phyloP scores from a whole-genome alignment of 441 rosid genomes.

The Aquilaria agallochum region DNA sequence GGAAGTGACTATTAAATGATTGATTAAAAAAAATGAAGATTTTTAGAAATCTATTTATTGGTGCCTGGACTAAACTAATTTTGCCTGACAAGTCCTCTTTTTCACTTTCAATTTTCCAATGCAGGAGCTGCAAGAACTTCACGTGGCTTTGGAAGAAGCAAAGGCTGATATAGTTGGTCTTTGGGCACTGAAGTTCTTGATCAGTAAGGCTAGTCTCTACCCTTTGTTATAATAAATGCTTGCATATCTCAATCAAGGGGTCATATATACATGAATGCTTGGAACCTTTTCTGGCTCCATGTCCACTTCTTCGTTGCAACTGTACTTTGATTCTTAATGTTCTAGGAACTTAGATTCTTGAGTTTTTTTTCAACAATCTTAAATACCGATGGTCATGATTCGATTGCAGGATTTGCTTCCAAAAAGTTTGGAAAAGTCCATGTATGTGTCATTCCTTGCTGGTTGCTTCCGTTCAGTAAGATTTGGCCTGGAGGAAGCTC shows the following conservation, averaged over 20 bases:
- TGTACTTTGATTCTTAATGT: no score
- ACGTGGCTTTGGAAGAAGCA: constrained; percentile 95
- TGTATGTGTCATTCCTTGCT: constrained; percentile 89
- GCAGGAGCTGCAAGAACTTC: constrained; percentile 95
- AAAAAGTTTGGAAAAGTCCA: constrained; percentile 57
- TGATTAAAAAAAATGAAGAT: no score
- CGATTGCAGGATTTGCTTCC: constrained; percentile 63
- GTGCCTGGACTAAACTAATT: no score
- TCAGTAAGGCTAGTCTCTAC: constrained; percentile 48
- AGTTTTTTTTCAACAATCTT: not conserved
- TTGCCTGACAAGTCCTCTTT: not conserved
- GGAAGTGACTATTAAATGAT: no score
- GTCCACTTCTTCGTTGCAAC: no score
- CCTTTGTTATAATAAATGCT: no score
- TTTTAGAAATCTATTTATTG: no score
- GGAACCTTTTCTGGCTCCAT: no score
- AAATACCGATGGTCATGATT: not conserved
- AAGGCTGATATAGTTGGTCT: constrained; percentile 98
- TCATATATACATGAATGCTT: no score
- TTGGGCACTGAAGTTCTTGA: constrained; percentile 90
- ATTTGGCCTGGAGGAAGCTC: constrained; percentile 95
- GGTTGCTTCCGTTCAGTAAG: constrained; percentile 96
- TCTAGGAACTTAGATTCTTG: not conserved
- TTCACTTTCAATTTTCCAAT: constrained; percentile 9
- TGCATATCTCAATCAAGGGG: no score